These are phyloP conservation scores for Furcasterigmium sp. DNA, from an alignment of 2,329 filamentous ascomycete genomes.

Conservation along the genomic window DNA sequence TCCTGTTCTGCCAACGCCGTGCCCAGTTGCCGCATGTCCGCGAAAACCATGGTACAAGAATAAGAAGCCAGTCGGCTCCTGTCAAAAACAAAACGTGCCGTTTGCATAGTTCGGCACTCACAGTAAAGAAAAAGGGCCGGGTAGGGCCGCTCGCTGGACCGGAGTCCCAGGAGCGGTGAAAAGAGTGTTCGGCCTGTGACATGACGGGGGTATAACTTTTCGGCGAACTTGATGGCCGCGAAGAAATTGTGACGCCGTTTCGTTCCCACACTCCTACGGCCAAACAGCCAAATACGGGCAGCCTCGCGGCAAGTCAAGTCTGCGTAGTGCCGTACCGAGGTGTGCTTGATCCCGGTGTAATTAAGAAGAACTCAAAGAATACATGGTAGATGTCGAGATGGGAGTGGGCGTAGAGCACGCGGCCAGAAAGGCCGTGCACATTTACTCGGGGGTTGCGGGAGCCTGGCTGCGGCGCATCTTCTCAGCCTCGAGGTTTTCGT, in stretches of 20 bases:
- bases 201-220: conserved; percentile 1
- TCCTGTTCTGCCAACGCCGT: background rate
- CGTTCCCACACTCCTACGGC: conserved; percentile 31
- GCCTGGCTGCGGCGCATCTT: conserved; percentile 95
- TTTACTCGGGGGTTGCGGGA: conserved; percentile 40
- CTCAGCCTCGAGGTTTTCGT: conserved; percentile 98
- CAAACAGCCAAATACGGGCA: conserved; percentile 36
- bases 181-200: background rate
- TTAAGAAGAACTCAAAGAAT: conserved; percentile 26
- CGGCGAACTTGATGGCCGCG: background rate
- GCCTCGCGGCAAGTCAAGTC: conserved; percentile 62
- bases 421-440: background rate
- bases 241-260: conserved; percentile 32
- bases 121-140: background rate
- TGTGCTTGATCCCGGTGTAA: conserved; percentile 46
- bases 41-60: conserved; percentile 6
- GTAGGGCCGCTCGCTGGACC: too few species aligned
- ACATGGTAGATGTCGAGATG: background rate
- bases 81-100: too few species aligned
- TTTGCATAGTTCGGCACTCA: background rate
- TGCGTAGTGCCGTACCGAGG: conserved; percentile 42
- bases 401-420: background rate
- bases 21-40: conserved; percentile 10
- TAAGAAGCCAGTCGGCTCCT: background rate
- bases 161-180: too few species aligned